Percentiles rank a stretch among this genome's conserved stretches.
Evolutionary conservation across 805 yeast species (phyloP).

Genomic region (Barnettozyma siamensis): DNA sequence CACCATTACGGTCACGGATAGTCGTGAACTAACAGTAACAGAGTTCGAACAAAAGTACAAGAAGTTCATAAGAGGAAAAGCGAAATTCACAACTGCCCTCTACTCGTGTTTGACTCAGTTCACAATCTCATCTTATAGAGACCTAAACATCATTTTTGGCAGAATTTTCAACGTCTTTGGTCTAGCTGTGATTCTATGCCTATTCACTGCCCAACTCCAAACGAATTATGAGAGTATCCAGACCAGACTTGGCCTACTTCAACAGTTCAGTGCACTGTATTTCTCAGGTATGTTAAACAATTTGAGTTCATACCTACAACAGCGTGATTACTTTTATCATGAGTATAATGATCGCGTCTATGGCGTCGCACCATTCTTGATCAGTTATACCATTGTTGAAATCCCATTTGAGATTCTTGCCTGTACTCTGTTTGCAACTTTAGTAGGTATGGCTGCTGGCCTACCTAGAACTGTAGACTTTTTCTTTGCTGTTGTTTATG

Average conservation of each 20-base stretch:
- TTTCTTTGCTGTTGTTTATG: conserved; percentile 59
- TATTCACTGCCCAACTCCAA: conserved; percentile 59
- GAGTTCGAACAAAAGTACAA: conserved; percentile 14
- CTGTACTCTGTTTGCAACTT: conserved; percentile 49
- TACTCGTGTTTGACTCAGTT: conserved; percentile 19
- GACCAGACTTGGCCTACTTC: conserved; percentile 71
- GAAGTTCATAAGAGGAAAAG: conserved; percentile 14
- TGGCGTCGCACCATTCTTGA: conserved; percentile 59
- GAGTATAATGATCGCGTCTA: conserved; percentile 74
- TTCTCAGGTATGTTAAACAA: conserved; percentile 81
- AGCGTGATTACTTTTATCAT: conserved; percentile 71
- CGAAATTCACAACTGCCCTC: conserved; percentile 18
- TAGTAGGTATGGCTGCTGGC: conserved; percentile 68
- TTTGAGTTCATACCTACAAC: conserved; percentile 67
- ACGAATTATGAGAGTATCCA: conserved; percentile 45
- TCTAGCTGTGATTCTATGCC: conserved; percentile 59
- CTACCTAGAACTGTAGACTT: conserved; percentile 61
- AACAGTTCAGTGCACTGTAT: conserved; percentile 65
- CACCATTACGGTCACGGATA: neutral
- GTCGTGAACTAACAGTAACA: conserved; percentile 5
- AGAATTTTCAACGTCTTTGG: conserved; percentile 63
- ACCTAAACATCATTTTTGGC: conserved; percentile 53
- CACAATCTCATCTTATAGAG: conserved; percentile 32
- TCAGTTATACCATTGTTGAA: conserved; percentile 55
- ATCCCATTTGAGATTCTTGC: conserved; percentile 62